Percentiles rank a stretch among this genome's conserved stretches.
Evolutionary conservation across 257 asterid species (phyloP).

Genomic region (Ligustrum vulgare): DNA sequence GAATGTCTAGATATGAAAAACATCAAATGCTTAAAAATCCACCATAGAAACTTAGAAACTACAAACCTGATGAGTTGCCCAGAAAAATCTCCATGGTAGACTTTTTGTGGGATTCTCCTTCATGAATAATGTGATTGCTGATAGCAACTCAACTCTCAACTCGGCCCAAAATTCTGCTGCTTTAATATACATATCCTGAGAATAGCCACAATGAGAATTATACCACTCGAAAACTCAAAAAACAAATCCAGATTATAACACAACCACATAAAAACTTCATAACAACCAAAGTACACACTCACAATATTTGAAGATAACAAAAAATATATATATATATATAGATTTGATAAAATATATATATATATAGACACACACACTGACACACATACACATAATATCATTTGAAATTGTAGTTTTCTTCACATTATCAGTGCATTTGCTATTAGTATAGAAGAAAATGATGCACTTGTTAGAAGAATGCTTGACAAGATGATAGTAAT

Average conservation of each 20-base stretch:
- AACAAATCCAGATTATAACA: slow-evolving; percentile 4
- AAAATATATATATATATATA: background rate
- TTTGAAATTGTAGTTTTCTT: background rate
- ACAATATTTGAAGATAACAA: slow-evolving; percentile 2
- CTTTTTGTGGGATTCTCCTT: slow-evolving; percentile 68
- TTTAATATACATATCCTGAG: slow-evolving; percentile 80
- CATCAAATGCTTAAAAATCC: slow-evolving; percentile 6
- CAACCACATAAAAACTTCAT: slow-evolving; percentile 8
- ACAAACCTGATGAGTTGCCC: slow-evolving; percentile 95
- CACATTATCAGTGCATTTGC: background rate
- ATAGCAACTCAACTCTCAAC: slow-evolving; percentile 78
- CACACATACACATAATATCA: no score
- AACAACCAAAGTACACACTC: background rate
- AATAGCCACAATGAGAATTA: slow-evolving; percentile 28
- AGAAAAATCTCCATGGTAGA: slow-evolving; percentile 92
- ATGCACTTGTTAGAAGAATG: slow-evolving; percentile 4
- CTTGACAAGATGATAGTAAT: background rate
- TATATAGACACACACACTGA: no score
- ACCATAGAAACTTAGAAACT: slow-evolving; percentile 21
- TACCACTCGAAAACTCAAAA: slow-evolving; percentile 17
- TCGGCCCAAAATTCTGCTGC: slow-evolving; percentile 97
- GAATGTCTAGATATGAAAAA: slow-evolving; percentile 12
- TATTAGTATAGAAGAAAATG: background rate
- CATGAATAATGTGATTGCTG: slow-evolving; percentile 59
- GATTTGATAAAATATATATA: no score